These are phyloP conservation scores for Aspergillus udagawae DNA, from an alignment of 2,329 filamentous ascomycete species.

Conservation along the genomic window DNA sequence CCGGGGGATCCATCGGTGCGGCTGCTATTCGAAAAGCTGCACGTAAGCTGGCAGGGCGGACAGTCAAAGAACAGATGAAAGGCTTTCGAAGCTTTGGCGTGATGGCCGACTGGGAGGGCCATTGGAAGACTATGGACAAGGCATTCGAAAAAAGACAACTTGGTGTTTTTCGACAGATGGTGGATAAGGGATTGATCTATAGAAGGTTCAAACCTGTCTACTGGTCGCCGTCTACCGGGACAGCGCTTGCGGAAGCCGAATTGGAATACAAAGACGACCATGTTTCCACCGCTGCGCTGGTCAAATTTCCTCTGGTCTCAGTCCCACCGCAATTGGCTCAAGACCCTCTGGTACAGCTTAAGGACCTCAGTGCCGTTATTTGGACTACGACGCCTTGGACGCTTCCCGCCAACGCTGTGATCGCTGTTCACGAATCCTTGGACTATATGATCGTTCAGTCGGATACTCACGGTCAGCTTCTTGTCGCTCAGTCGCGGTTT, in stretches of 20 bases:
- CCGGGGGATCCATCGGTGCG: conserved; percentile 30
- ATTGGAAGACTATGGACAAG: conserved; percentile 61
- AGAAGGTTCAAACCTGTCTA: conserved; percentile 61
- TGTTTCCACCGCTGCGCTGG: conserved; percentile 57
- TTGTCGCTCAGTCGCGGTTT: conserved; percentile 70
- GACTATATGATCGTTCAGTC: conserved; percentile 66
- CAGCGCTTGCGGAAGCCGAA: conserved; percentile 61
- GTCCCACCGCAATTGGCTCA: conserved; percentile 44
- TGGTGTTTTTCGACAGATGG: conserved; percentile 58
- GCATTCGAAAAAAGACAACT: conserved; percentile 59
- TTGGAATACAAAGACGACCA: conserved; percentile 62
- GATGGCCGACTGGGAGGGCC: conserved; percentile 62
- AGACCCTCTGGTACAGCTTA: conserved; percentile 39
- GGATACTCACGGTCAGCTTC: conserved; percentile 54
- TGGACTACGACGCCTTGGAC: conserved; percentile 99
- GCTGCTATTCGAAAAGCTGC: conserved; percentile 53
- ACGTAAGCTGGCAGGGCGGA: conserved; percentile 51
- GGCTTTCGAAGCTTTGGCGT: conserved; percentile 58
- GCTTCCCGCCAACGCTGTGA: conserved; percentile 83
- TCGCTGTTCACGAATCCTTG: conserved; percentile 73
- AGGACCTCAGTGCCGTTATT: conserved; percentile 71
- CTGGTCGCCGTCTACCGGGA: conserved; percentile 63
- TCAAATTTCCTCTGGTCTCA: conserved; percentile 67
- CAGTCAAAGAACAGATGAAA: conserved; percentile 56
- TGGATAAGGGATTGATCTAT: conserved; percentile 58